Evolutionary conservation across 2,329 filamentous ascomycete species (phyloP).

Genomic region (Zalaria sp.): DNA sequence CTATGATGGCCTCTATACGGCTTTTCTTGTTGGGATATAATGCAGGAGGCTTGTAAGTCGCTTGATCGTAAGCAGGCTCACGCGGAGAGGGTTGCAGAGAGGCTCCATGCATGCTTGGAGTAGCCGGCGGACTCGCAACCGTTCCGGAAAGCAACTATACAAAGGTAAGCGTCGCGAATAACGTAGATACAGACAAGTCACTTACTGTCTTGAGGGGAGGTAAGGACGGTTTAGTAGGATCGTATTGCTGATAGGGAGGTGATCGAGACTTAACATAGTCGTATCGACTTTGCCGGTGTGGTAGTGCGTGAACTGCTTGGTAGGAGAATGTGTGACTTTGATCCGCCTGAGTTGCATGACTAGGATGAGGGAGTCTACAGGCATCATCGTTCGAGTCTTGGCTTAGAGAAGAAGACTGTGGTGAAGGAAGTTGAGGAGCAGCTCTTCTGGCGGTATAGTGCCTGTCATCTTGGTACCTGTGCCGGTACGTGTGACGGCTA

Average conservation of each 20-base stretch:
- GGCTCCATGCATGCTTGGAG: slow-evolving; percentile 12
- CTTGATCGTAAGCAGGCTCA: slow-evolving; percentile 15
- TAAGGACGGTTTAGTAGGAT: slow-evolving; percentile 16
- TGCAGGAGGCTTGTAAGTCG: slow-evolving; percentile 18
- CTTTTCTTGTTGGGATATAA: slow-evolving; percentile 22
- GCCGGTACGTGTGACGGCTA: too few relatives aligned
- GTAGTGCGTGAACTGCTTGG: not conserved
- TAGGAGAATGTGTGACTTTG: too few relatives aligned
- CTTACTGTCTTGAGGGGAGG: slow-evolving; percentile 20
- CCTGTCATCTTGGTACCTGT: too few relatives aligned
- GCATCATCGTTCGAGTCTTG: too few relatives aligned
- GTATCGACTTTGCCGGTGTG: not conserved
- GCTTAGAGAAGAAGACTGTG: too few relatives aligned
- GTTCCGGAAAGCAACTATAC: slow-evolving; percentile 14
- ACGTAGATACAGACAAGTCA: not conserved
- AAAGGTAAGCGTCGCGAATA: slow-evolving; percentile 3
- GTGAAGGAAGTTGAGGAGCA: too few relatives aligned
- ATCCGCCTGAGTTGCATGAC: too few relatives aligned
- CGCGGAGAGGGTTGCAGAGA: slow-evolving; percentile 14
- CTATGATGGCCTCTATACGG: slow-evolving; percentile 10
- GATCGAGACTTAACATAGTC: slow-evolving; percentile 10
- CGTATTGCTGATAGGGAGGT: slow-evolving; percentile 14
- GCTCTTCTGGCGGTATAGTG: too few relatives aligned
- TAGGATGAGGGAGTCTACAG: too few relatives aligned
- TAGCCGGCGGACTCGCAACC: slow-evolving; percentile 15